Percentiles rank a stretch among this genome's conserved stretches.
phyloP scores from a whole-genome alignment of 225 moss, liverwort and hornwort species.

The Polytrichum commune region DNA sequence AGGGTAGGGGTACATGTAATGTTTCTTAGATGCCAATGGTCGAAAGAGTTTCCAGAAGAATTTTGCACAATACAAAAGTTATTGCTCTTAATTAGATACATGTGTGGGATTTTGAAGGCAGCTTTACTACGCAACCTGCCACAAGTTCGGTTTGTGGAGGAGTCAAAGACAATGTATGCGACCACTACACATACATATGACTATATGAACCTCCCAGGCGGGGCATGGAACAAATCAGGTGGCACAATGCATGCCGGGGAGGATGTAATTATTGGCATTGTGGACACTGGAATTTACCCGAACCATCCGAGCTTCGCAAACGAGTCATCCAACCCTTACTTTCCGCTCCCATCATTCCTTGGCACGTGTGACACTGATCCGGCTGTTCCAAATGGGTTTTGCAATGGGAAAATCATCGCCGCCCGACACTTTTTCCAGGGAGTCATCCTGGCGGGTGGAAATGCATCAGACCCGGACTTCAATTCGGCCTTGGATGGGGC shows the following conservation, averaged over 20 bases:
- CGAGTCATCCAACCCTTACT: conserved; percentile 19
- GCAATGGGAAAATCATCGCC: conserved; percentile 53
- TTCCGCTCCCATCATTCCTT: conserved; percentile 4
- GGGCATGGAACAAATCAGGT: conserved; percentile 32
- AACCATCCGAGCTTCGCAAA: conserved; percentile 48
- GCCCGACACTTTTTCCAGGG: conserved; percentile 43
- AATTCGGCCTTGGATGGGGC: conserved; percentile 34
- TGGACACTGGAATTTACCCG: conserved; percentile 51
- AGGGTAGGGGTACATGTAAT: not conserved
- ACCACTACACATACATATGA: conserved; percentile 34
- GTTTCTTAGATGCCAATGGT: not conserved
- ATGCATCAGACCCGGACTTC: conserved; percentile 17
- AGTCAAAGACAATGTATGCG: conserved; percentile 17
- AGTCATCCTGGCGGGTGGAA: conserved; percentile 5
- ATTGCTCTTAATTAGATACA: not conserved
- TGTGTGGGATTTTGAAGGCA: conserved; percentile 22
- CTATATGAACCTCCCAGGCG: conserved; percentile 34
- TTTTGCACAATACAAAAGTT: not conserved
- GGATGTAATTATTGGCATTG: conserved; percentile 39
- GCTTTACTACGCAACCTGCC: conserved; percentile 14
- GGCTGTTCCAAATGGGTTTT: conserved; percentile 36
- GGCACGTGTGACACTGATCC: conserved; percentile 25
- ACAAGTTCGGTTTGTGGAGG: conserved; percentile 19
- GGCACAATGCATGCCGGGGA: conserved; percentile 37
- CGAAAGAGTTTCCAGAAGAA: not conserved